Evolutionary conservation across 139 green algal genomes (phyloP).

Genomic region (Prasinococcaceae sp.): DNA sequence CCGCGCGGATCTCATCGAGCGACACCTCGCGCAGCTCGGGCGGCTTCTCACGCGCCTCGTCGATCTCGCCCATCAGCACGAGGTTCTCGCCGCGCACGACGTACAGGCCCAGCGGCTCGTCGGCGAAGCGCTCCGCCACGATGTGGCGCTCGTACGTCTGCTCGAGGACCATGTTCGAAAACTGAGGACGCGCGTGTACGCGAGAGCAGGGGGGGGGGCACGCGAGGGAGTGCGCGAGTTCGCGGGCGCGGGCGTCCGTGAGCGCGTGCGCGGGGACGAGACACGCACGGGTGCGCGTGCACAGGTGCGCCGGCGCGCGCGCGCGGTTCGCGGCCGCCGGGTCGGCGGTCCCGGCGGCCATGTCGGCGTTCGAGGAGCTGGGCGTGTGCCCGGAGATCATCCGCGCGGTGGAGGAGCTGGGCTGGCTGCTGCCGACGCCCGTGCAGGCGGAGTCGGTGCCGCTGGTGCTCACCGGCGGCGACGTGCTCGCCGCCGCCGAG

Average conservation of each 20-base stretch:
- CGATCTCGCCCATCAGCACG: constrained; percentile 64
- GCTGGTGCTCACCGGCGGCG: constrained; percentile 62
- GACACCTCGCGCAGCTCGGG: constrained; percentile 38
- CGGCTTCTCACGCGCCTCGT: constrained; percentile 34
- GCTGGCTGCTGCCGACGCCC: constrained; percentile 55
- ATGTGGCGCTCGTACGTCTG: constrained; percentile 55
- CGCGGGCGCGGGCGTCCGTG: too few relatives aligned
- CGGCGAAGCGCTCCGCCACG: constrained; percentile 46
- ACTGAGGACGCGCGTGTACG: too few relatives aligned
- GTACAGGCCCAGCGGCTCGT: constrained; percentile 60
- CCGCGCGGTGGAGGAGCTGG: constrained; percentile 43
- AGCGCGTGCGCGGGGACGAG: too few relatives aligned
- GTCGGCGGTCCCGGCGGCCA: too few relatives aligned
- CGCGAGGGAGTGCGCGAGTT: too few relatives aligned
- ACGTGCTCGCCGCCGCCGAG: constrained; percentile 69
- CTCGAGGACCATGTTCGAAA: constrained; percentile 56
- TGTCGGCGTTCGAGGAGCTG: constrained; percentile 54
- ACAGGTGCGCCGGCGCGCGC: too few relatives aligned
- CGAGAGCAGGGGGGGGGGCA: too few relatives aligned
- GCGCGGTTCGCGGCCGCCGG: too few relatives aligned
- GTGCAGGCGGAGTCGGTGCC: constrained; percentile 59
- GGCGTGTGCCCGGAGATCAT: constrained; percentile 53
- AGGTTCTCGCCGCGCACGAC: constrained; percentile 75
- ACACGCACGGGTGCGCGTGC: too few relatives aligned
- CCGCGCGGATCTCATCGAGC: constrained; percentile 48